Percentiles rank a stretch among this genome's conserved stretches.
These are phyloP conservation scores for Penicillium fuscoglaucum DNA, from an alignment of 2,329 filamentous ascomycete species.

Conservation along the genomic window DNA sequence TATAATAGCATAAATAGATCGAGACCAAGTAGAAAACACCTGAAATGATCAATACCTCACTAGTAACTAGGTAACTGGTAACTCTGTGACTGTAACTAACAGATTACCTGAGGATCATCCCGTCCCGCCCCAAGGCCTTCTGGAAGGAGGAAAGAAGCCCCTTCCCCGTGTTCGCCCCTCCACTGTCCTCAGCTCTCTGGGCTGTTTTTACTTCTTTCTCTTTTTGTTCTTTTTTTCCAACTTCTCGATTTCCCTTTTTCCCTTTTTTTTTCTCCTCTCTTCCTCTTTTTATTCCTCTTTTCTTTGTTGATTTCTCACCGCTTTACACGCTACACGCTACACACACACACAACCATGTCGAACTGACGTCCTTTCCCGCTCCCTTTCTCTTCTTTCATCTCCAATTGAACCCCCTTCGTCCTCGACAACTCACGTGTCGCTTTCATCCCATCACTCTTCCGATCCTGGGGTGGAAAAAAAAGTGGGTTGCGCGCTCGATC, in stretches of 20 bases:
- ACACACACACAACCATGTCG: slow-evolving; percentile 9
- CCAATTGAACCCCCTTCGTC: slow-evolving; percentile 8
- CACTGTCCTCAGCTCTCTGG: slow-evolving; percentile 3
- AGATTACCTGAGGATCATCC: slow-evolving; percentile 23
- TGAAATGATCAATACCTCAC: neutral
- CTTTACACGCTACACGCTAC: neutral
- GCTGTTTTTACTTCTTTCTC: neutral
- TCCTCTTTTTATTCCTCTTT: slow-evolving; percentile 8
- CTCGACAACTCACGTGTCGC: slow-evolving; percentile 10
- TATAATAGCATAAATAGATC: neutral
- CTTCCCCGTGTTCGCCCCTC: slow-evolving; percentile 27
- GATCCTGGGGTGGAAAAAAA: neutral
- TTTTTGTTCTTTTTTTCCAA: slow-evolving; percentile 9
- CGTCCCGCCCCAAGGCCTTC: slow-evolving; percentile 26
- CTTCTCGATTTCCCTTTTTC: slow-evolving; percentile 9
- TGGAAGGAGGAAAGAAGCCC: slow-evolving; percentile 27
- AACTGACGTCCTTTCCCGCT: slow-evolving; percentile 18
- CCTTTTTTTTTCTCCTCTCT: too few relatives aligned
- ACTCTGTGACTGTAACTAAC: neutral
- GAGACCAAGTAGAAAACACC: neutral
- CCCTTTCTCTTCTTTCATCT: slow-evolving; percentile 1
- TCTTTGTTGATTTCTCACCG: slow-evolving; percentile 6
- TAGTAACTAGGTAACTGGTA: neutral
- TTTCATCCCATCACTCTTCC: neutral
- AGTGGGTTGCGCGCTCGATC: slow-evolving; percentile 9